Evolutionary conservation across 2,329 filamentous ascomycete species (phyloP), one percentile per base, ranked within the genome.

Genomic region (Pseudocercospora vitis): DNA sequence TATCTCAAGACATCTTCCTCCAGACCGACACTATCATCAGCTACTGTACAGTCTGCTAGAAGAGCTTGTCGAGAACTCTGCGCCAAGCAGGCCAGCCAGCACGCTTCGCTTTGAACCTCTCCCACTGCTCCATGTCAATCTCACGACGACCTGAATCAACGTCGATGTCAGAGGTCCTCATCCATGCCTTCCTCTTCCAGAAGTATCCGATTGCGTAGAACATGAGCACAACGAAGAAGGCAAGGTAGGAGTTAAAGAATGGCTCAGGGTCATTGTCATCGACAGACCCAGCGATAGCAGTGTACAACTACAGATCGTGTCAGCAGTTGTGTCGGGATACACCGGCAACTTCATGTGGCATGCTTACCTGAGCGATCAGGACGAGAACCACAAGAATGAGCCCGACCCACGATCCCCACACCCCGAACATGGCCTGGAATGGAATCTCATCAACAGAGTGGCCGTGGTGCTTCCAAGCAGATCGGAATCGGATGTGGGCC

Each of bases 381-480:
- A 96, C 85, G 32, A 92, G 73, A 16, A 80, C 53, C 73, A 96
- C 95, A 69, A 95, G 82, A 26, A 76, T 60, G 52, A 96, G 79
- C 19, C 91, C 91, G 24, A 94, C 57, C 78, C 86, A 96, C 2
- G 89, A 95, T 7, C 91, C 92, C 7, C 81, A 62, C 7, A 94
- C 75, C 56, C 92, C 92, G 3, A 88, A 82, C 68, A 95, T 89
- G 0, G 88, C 89, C 29, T 75, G 78, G 76, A 94, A 96, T 5
- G 91, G 87, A 4, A 97, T 79, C 63, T 95, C 88, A 51, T 84
- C 77, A 29, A 91, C 75, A n/a, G 76, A 78, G 68, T 81, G 81
- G 48, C 83, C 83, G 63, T 85, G 80, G 12, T 74, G 69, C 57
- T 77, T 75, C 84, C 83, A 86, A 11, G 76, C 82, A 39, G 77